These are phyloP conservation scores for Curvularia hawaiiensis DNA, from an alignment of 2,329 filamentous ascomycete genomes.

Conservation along the genomic window DNA sequence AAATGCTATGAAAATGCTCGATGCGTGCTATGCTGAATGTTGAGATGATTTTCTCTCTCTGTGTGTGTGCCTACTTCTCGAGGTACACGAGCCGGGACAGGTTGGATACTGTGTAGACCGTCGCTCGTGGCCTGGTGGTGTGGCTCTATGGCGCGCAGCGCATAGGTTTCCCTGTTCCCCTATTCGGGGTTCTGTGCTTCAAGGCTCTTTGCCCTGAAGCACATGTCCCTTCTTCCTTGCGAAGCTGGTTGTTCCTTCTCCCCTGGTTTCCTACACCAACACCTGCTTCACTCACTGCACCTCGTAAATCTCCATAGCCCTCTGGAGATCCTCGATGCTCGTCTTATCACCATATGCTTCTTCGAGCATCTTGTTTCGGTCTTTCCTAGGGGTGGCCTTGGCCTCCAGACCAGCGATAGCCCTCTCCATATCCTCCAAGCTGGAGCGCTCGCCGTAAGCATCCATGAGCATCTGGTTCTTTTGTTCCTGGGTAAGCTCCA, in stretches of 20 bases:
- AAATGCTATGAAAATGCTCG: conserved; percentile 4
- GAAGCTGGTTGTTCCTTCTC: conserved; percentile 14
- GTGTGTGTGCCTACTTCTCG: conserved; percentile 16
- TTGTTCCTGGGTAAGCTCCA: conserved; percentile 37
- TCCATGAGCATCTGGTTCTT: conserved; percentile 40
- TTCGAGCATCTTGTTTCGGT: conserved; percentile 50
- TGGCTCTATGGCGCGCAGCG: conserved; percentile 20
- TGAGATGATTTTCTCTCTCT: not conserved
- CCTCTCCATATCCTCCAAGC: conserved; percentile 42
- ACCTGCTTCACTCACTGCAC: conserved; percentile 39
- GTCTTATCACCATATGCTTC: conserved; percentile 54
- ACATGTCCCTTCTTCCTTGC: conserved; percentile 6
- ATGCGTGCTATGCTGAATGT: conserved; percentile 5
- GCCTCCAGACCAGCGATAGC: conserved; percentile 36
- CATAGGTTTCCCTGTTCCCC: conserved; percentile 9
- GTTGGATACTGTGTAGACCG: not conserved
- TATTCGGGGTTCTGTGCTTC: not conserved
- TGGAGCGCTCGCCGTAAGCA: conserved; percentile 39
- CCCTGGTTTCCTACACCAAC: not conserved
- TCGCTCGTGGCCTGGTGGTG: conserved; percentile 18
- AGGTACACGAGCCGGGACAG: conserved; percentile 13
- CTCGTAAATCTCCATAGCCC: conserved; percentile 53
- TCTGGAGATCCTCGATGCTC: conserved; percentile 51
- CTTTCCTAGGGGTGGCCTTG: conserved; percentile 37
- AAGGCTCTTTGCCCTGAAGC: not conserved